Base-by-base conservation (phyloP, 106 monocot genomes). In the Acorus gramineus region DNA sequence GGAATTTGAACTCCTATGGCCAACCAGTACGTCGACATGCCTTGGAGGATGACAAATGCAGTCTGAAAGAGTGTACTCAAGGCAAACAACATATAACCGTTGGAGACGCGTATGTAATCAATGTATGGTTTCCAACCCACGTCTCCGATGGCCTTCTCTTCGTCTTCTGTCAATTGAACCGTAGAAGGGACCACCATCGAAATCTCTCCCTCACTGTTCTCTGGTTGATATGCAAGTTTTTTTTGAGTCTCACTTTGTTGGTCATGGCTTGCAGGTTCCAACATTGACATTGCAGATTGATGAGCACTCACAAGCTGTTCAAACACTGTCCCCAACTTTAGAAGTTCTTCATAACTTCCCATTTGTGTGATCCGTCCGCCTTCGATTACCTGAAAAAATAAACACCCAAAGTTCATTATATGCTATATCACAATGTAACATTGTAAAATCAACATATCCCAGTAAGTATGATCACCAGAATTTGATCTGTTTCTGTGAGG, bases 281-380 rank as follows among this genome's bases (percentile, higher is more conserved):
- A 11, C 56, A 42, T 62, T 42, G 69, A 73, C 72, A 86, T 73
- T 56, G 89, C 77, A 47, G 85, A 81, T n/a, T 73, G 69, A 65
- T 94, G 93, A 68, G 93, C 86, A 68, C 76, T 73, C 11, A 94
- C 89, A 43, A 89, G 82, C 65, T 86, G 76, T 56, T 94, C 84
- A 52, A 94, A 94, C 49, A 77, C 77, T n/a, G 84, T 86, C 2
- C 84, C 89, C n/a, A 76, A 57, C 57, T 64, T 64, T 44, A 89
- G 64, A 57, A 94, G 86, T 14, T 79, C 79, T 0, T 77, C 59
- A 55, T 89, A 94, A 11, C 53, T 89, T 63, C 93, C 93, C 57
- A 68, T 68, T 66, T 89, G 86, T 57, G 77, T 80, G 2, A 94
- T 57, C 71, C 70, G 55, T 64, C 93, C 89, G 62, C 68, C 65